Evolutionary conservation across 768 basidiomycete genomes (phyloP), one percentile per base, ranked within the genome.

Genomic region (Russula sp.): DNA sequence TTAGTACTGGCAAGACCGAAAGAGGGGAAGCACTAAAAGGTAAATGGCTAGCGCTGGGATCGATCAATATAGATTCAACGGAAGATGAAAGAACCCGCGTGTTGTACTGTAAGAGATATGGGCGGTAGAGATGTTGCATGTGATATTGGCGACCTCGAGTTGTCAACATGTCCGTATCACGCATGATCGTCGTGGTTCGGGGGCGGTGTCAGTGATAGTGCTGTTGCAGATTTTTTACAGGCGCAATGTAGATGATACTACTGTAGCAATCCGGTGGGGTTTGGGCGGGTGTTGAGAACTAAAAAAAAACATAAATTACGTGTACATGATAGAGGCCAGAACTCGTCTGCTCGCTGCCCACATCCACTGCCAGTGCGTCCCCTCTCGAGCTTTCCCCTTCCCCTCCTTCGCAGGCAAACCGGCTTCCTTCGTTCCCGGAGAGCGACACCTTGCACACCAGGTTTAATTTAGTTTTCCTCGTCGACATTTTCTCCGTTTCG

Each of bases 251-350:
- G 27, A 27, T 27, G 27, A 27, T 27, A 27, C 27, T 27, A 27
- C 27, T 27, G 27, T 27, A 27, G 27, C 27, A 27, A 27, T 27
- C 27, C 2, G 27, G 44, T 47, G 55, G 44, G n/a, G 32, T 6
- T 57, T 47, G 55, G n/a, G 44, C 27, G 55, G 44, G 6, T 18
- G 27, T 18, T 27, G 34, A 13, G 11, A 55, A 47, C 8, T 7
- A 8, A 55, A 40, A 53, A 60, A 44, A 60, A 20, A n/a, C 6
- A n/a, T 9, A 50, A 50, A 22, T 62, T 62, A 62, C 61, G 61
- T 62, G 40, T 40, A 40, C 54, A 55, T 27, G 27, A 27, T 27
- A 27, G 27, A 27, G 27, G 27, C 27, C 27, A 27, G 27, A 27
- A 27, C 27, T 27, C 27, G 27, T 27, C 27, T 27, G 27, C 27